Evolutionary conservation across 2,329 filamentous ascomycete genomes (phyloP).

Genomic region (Chalaropsis thielavioides): DNA sequence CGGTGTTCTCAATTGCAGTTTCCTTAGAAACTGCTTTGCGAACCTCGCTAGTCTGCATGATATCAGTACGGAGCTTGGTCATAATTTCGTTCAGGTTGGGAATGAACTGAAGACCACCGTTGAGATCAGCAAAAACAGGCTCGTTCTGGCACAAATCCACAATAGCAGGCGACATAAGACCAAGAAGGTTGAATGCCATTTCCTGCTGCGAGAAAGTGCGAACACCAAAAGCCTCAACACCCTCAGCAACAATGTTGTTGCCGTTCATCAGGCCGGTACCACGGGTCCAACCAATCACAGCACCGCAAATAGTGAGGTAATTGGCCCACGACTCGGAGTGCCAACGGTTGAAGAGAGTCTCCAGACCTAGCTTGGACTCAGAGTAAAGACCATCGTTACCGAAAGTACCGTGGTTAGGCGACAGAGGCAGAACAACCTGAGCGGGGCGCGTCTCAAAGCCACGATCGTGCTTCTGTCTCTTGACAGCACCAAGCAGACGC

Average conservation of each 20-base stretch:
- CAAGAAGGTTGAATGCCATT: slow-evolving; percentile 97
- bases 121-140: slow-evolving; percentile 92
- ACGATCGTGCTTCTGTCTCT: slow-evolving; percentile 72
- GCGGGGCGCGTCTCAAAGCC: slow-evolving; percentile 91
- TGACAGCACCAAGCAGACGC: slow-evolving; percentile 78
- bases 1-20: slow-evolving; percentile 90
- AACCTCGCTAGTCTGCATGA: slow-evolving; percentile 88
- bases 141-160: slow-evolving; percentile 92
- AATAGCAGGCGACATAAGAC: slow-evolving; percentile 85
- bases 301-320: slow-evolving; percentile 95
- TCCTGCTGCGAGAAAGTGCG: slow-evolving; percentile 98
- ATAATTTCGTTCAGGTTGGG: slow-evolving; percentile 89
- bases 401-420: slow-evolving; percentile 96
- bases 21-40: slow-evolving; percentile 90
- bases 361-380: slow-evolving; percentile 90
- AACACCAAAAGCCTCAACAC: slow-evolving; percentile 89
- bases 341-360: slow-evolving; percentile 98
- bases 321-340: slow-evolving; percentile 94
- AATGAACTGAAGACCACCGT: slow-evolving; percentile 94
- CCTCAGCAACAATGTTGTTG: slow-evolving; percentile 95
- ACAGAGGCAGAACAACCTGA: slow-evolving; percentile 89
- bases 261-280: slow-evolving; percentile 95
- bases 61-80: slow-evolving; percentile 83
- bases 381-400: slow-evolving; percentile 96
- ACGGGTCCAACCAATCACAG: slow-evolving; percentile 97